Evolutionary conservation across 2,329 filamentous ascomycete species (phyloP).

Genomic region (Geoglossum cookeanum): DNA sequence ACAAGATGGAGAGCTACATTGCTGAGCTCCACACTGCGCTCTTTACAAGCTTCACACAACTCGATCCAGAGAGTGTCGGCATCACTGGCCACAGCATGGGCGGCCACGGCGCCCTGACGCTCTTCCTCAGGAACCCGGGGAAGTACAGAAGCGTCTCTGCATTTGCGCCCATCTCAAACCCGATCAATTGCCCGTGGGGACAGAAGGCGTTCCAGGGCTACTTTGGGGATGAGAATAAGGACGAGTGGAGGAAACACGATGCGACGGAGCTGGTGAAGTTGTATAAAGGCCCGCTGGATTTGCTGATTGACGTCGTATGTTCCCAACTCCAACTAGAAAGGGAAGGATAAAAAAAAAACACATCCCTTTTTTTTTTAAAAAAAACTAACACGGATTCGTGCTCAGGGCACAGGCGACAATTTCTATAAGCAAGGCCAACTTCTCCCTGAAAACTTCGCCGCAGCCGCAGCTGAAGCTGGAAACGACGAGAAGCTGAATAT

Average conservation of each 20-base stretch:
- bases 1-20: slow-evolving; percentile 92
- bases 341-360: neutral
- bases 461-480: slow-evolving; percentile 58
- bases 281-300: slow-evolving; percentile 54
- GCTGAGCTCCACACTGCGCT: slow-evolving; percentile 69
- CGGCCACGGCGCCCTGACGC: slow-evolving; percentile 79
- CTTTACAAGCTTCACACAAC: slow-evolving; percentile 48
- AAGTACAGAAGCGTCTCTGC: slow-evolving; percentile 78
- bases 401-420: slow-evolving; percentile 72
- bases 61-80: slow-evolving; percentile 54
- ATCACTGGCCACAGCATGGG: slow-evolving; percentile 96
- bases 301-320: slow-evolving; percentile 72
- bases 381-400: too few species aligned
- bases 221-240: slow-evolving; percentile 52
- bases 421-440: slow-evolving; percentile 93
- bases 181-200: slow-evolving; percentile 73
- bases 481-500: slow-evolving; percentile 51
- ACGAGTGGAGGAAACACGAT: slow-evolving; percentile 75
- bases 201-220: slow-evolving; percentile 90
- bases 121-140: slow-evolving; percentile 84
- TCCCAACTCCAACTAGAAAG: neutral
- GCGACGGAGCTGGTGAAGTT: slow-evolving; percentile 72
- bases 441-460: slow-evolving; percentile 78
- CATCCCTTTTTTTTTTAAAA: neutral
- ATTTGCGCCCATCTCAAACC: slow-evolving; percentile 81